phyloP scores from a whole-genome alignment of 2,329 filamentous ascomycete species.

The Colletotrichum tofieldiae region DNA sequence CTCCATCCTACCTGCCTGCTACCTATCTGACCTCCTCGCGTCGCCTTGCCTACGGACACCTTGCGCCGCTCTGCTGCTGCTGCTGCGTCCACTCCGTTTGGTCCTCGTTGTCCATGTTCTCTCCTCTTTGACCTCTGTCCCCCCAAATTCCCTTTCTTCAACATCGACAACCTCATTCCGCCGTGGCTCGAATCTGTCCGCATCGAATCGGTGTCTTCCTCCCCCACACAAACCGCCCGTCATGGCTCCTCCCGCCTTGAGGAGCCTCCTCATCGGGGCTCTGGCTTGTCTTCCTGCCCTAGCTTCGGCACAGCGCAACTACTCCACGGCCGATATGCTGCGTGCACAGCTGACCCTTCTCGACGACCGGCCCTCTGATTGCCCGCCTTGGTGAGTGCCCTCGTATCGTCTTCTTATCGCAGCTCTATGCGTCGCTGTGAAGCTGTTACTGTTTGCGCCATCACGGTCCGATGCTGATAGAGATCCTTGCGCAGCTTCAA shows the following conservation, averaged over 20 bases:
- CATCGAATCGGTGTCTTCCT: constrained; percentile 19
- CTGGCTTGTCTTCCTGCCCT: constrained; percentile 59
- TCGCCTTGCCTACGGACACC: background rate
- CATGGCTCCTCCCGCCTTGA: constrained; percentile 59
- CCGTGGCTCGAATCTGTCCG: background rate
- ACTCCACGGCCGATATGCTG: constrained; percentile 71
- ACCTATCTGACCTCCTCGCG: background rate
- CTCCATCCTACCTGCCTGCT: background rate
- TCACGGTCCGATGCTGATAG: constrained; percentile 43
- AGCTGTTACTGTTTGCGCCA: background rate
- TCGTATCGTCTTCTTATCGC: constrained; percentile 46
- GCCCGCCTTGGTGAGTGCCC: constrained; percentile 79
- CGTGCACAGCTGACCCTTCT: constrained; percentile 79
- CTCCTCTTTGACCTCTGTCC: constrained; percentile 8
- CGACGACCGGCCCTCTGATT: constrained; percentile 81
- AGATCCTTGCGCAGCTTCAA: constrained; percentile 81
- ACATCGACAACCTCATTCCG: constrained; percentile 15
- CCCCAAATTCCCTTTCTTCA: background rate
- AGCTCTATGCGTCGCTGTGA: too few species aligned
- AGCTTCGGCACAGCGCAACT: constrained; percentile 64
- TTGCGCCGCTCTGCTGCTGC: constrained; percentile 19
- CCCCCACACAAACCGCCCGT: constrained; percentile 23
- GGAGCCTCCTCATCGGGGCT: constrained; percentile 57
- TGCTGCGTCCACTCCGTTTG: constrained; percentile 11
- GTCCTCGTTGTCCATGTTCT: constrained; percentile 8